Conservation (phyloP, 1,139 yeast species). For the Saccharomyces uvarum region DNA sequence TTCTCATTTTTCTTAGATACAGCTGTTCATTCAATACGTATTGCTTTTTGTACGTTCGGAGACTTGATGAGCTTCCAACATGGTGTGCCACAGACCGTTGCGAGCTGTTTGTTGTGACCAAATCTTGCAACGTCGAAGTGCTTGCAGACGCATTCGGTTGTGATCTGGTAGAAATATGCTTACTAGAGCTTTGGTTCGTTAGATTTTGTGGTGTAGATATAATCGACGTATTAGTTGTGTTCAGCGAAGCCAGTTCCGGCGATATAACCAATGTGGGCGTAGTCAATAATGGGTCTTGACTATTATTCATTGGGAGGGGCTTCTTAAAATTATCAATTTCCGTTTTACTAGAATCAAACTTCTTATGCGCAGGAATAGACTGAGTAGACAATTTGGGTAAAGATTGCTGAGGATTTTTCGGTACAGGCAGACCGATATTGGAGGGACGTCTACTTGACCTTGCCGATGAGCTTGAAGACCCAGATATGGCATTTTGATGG, state of each 20-base stretch:
- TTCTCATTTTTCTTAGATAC: slow-evolving; percentile 56
- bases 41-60: slow-evolving; percentile 26
- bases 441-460: slow-evolving; percentile 13
- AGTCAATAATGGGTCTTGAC: slow-evolving; percentile 9
- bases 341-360: not conserved
- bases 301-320: not conserved
- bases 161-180: not conserved
- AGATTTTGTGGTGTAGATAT: slow-evolving; percentile 12
- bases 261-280: slow-evolving; percentile 22
- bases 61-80: slow-evolving; percentile 11
- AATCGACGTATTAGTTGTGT: slow-evolving; percentile 18
- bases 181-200: slow-evolving; percentile 2
- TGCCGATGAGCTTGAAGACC: slow-evolving; percentile 11
- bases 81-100: not conserved
- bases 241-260: slow-evolving; percentile 20
- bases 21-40: slow-evolving; percentile 55
- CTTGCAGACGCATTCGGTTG: slow-evolving; percentile 16
- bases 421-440: slow-evolving; percentile 6
- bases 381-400: slow-evolving; percentile 1
- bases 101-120: not conserved
- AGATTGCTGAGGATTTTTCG: not conserved
- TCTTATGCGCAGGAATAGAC: not conserved
- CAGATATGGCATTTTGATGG: not conserved
- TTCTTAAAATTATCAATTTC: not conserved
- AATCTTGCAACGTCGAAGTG: slow-evolving; percentile 9